Evolutionary conservation across 805 yeast genomes (phyloP).

Genomic region (Pichia gijzeniarum): DNA sequence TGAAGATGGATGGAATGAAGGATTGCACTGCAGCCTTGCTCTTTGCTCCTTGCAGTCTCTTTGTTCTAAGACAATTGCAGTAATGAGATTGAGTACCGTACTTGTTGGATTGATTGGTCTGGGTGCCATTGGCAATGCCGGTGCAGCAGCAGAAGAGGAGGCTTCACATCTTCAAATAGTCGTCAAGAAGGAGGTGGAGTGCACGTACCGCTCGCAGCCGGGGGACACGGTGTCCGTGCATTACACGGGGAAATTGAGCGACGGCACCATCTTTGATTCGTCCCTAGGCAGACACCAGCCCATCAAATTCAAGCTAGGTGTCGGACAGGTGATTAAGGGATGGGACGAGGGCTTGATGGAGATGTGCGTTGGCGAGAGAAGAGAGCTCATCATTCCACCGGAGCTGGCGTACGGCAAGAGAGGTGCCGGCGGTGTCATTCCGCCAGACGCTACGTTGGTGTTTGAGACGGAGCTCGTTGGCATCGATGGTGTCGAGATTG

Average conservation of each 20-base stretch:
- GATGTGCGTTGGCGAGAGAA: slow-evolving; percentile 86
- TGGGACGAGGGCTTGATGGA: slow-evolving; percentile 84
- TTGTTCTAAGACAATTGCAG: no score
- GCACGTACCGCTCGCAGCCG: slow-evolving; percentile 47
- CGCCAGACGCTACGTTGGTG: slow-evolving; percentile 65
- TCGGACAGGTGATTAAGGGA: slow-evolving; percentile 76
- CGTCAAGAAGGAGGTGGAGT: slow-evolving; percentile 41
- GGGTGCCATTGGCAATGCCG: background rate
- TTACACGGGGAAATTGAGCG: slow-evolving; percentile 64
- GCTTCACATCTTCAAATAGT: slow-evolving; percentile 23
- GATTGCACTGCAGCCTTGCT: no score
- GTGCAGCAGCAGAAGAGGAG: background rate
- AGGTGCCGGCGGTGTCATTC: slow-evolving; percentile 66
- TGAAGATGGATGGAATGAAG: no score
- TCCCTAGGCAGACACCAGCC: slow-evolving; percentile 62
- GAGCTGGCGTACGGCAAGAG: slow-evolving; percentile 68
- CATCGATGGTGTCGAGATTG: slow-evolving; percentile 27
- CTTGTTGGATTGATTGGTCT: background rate
- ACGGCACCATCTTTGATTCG: slow-evolving; percentile 71
- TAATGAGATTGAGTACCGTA: slow-evolving; percentile 1
- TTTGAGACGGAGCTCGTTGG: slow-evolving; percentile 62
- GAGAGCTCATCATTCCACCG: slow-evolving; percentile 75
- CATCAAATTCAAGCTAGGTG: slow-evolving; percentile 64
- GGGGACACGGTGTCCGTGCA: slow-evolving; percentile 75
- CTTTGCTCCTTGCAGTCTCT: no score